phyloP scores from a whole-genome alignment of 2,329 filamentous ascomycete species.

The Trichoderma koningii region DNA sequence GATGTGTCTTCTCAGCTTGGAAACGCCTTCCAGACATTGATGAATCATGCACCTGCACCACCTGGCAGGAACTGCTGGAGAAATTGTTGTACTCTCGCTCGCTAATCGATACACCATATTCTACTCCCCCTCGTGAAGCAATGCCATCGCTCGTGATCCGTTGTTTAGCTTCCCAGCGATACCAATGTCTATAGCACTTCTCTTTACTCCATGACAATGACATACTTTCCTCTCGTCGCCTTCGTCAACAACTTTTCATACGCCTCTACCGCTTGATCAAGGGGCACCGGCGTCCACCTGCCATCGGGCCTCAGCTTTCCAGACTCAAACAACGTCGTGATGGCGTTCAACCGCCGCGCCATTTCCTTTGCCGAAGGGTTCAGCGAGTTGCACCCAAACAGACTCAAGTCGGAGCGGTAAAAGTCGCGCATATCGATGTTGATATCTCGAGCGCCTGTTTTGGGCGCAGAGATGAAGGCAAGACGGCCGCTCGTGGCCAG shows the following conservation, averaged over 20 bases:
- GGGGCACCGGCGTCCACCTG: constrained; percentile 15
- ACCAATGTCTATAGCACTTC: not conserved
- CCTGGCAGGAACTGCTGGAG: not conserved
- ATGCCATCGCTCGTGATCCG: not conserved
- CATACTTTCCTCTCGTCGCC: constrained; percentile 9
- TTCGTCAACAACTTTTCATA: constrained; percentile 14
- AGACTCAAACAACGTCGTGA: constrained; percentile 20
- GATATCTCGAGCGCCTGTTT: constrained; percentile 7
- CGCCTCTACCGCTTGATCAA: constrained; percentile 13
- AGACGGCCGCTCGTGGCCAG: constrained; percentile 16
- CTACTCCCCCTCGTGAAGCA: not conserved
- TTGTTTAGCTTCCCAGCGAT: not conserved
- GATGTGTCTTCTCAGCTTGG: no score
- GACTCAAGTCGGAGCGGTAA: constrained; percentile 25
- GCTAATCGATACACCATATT: not conserved
- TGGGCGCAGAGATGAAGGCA: constrained; percentile 22
- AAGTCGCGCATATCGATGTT: constrained; percentile 26
- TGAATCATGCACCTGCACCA: not conserved
- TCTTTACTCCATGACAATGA: constrained; percentile 22
- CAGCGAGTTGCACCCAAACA: constrained; percentile 26
- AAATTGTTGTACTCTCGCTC: no score
- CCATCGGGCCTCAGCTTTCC: not conserved
- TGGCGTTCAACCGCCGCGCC: not conserved
- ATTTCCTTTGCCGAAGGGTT: constrained; percentile 24
- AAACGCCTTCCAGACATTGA: no score